Percentiles rank a stretch among this genome's conserved stretches.
Evolutionary conservation across 2,329 filamentous ascomycete genomes (phyloP).

Genomic region (Colletotrichum paranaense): DNA sequence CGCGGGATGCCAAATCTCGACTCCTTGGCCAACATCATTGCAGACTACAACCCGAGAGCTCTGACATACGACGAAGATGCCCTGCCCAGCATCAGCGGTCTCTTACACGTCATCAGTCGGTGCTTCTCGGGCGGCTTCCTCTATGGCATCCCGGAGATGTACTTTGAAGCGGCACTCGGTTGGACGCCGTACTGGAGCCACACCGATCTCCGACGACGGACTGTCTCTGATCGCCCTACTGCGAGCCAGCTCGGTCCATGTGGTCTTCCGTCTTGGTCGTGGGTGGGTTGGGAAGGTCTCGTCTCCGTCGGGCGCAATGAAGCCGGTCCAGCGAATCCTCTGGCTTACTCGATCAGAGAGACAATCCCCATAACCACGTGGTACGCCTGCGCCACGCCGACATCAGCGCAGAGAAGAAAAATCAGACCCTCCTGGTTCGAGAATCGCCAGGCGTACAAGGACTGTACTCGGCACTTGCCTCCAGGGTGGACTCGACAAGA

Average conservation of each 20-base stretch:
- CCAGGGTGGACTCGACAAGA: neutral
- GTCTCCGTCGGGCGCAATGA: neutral
- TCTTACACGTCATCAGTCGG: neutral
- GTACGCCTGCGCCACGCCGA: neutral
- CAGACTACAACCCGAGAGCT: conserved; percentile 43
- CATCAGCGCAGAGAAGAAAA: neutral
- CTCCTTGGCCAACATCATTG: neutral
- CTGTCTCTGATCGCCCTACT: neutral
- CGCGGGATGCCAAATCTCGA: neutral
- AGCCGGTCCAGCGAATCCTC: neutral
- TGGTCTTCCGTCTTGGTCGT: conserved; percentile 1
- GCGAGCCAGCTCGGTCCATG: neutral
- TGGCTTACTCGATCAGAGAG: neutral
- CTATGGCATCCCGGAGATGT: neutral
- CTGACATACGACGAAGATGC: conserved; percentile 45
- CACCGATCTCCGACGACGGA: neutral
- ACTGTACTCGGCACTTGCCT: neutral
- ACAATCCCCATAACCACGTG: conserved; percentile 10
- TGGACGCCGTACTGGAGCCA: neutral
- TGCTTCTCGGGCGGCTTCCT: neutral
- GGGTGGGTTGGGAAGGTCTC: neutral
- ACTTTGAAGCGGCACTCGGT: conserved; percentile 4
- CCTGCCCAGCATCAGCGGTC: neutral
- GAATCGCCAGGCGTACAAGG: neutral
- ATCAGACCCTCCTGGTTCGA: neutral